Evolutionary conservation across 2,329 filamentous ascomycete genomes (phyloP).

Genomic region (Xenoacremonium recifei): DNA sequence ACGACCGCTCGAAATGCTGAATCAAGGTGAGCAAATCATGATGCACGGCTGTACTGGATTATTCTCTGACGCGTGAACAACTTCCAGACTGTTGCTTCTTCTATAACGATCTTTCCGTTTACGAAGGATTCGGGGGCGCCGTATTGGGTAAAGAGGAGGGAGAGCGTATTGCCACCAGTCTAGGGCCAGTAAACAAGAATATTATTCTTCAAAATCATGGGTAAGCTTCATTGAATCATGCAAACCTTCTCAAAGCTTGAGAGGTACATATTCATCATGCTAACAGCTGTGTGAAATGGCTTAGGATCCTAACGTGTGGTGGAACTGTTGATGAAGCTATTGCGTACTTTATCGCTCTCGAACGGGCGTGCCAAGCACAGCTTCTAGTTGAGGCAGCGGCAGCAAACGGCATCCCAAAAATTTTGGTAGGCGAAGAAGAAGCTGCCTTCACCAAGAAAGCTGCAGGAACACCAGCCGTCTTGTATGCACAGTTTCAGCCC

Average conservation of each 20-base stretch:
- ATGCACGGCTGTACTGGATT: too few species aligned
- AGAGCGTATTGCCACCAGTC: constrained; percentile 56
- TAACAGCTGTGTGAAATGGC: too few species aligned
- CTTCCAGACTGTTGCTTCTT: constrained; percentile 46
- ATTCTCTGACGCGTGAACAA: too few species aligned
- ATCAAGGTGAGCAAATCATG: constrained; percentile 61
- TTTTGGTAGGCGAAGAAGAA: neutral
- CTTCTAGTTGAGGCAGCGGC: constrained; percentile 62
- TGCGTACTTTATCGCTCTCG: constrained; percentile 65
- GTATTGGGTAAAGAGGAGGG: constrained; percentile 62
- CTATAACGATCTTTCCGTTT: constrained; percentile 61
- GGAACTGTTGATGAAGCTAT: constrained; percentile 69
- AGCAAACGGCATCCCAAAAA: neutral
- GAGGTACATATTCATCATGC: too few species aligned
- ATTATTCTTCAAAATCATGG: constrained; percentile 67
- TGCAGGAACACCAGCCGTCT: neutral
- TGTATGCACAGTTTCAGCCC: neutral
- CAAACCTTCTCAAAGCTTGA: neutral
- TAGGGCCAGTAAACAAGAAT: constrained; percentile 56
- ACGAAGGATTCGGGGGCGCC: constrained; percentile 50
- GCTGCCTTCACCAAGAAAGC: neutral
- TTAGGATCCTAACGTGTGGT: constrained; percentile 64
- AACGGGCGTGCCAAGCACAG: constrained; percentile 67
- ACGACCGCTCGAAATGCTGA: constrained; percentile 64
- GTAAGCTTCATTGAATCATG: neutral